A percentile compares a stretch with the other conserved stretches of the same genome.
Evolutionary conservation across 352 stramenopile genomes (phyloP).

Genomic region (Pythium guiyangense): DNA sequence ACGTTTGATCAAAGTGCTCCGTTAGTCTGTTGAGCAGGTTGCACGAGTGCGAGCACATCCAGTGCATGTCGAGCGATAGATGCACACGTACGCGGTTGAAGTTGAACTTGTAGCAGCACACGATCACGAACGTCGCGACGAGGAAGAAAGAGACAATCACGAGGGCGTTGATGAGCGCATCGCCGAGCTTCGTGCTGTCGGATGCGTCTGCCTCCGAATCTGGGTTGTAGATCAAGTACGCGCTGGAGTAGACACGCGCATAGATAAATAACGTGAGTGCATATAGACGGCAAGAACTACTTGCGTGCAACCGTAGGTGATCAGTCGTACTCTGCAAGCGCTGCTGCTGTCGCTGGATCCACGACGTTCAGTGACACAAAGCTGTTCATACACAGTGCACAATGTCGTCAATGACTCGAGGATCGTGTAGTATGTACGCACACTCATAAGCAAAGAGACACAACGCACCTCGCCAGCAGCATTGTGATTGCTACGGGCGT

Average conservation of each 20-base stretch:
- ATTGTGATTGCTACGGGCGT: constrained; percentile 79
- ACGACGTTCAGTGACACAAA: constrained; percentile 81
- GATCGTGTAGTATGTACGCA: background rate
- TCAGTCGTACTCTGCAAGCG: constrained; percentile 52
- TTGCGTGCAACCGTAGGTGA: background rate
- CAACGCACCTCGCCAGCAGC: constrained; percentile 62
- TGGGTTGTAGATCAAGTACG: constrained; percentile 75
- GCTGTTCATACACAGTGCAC: constrained; percentile 18
- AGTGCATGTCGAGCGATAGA: too few species aligned
- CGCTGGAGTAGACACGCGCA: constrained; percentile 23
- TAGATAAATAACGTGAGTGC: too few species aligned
- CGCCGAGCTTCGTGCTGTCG: constrained; percentile 57
- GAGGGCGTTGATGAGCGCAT: constrained; percentile 85
- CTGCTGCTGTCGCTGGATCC: constrained; percentile 65
- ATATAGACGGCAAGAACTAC: too few species aligned
- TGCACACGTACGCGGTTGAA: constrained; percentile 53
- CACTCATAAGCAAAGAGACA: background rate
- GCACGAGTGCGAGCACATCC: too few species aligned
- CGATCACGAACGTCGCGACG: constrained; percentile 88
- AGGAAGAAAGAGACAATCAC: constrained; percentile 89
- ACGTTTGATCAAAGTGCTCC: background rate
- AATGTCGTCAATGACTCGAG: too few species aligned
- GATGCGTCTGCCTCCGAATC: constrained; percentile 49
- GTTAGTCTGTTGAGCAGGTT: too few species aligned
- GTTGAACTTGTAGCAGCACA: constrained; percentile 90